Evolutionary conservation across 176 grass and related monocot species (phyloP), one percentile per base, ranked within the genome.

Genomic region (Carex myosuroides): DNA sequence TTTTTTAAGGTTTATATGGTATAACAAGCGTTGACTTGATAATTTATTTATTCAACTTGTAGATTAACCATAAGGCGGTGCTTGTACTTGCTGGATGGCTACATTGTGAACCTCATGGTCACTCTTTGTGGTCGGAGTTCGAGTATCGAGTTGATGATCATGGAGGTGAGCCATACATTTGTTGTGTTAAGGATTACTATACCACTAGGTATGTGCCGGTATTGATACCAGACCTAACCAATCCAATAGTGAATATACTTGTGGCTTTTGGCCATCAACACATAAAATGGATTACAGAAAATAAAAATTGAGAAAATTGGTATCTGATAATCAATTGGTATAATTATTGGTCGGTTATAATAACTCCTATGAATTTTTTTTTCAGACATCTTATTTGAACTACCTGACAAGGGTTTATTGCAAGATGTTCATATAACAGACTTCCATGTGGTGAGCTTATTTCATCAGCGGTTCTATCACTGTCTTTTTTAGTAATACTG

Each of bases 371-470:
- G 13, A 30, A 32, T 56, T 77, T 20, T 73, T 53, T 79, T 52
- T 85, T 68, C 89, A 98, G 96, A 92, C 77, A 91, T 98, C 54
- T 92, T 95, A 77, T 95, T 98, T 89, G 88, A 93, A 86, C 90
- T 98, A 86, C 93, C 91, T 70, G 87, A 98, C 60, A 77, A 88
- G 5, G 94, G 92, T 86, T 88, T 98, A 66, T 83, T 95, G 89
- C 86, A 89, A 81, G 86, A 98, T 90, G 91, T 33, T 82, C 82
- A 79, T 84, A 88, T 84, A 56, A 50, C 73, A 65, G 86, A 93
- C 85, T 93, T 89, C 76, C 89, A 88, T 67, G 96, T 89, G 89
- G 96, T 98, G 87, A 90, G 89, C 81, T 86, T 32, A 65, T 56
- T 81, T 73, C 32, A 29, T 26, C 14, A 64, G 20, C 2, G 41